These are phyloP conservation scores for Globisporangium middletonii DNA, from an alignment of 352 stramenopile species.

Conservation along the genomic window DNA sequence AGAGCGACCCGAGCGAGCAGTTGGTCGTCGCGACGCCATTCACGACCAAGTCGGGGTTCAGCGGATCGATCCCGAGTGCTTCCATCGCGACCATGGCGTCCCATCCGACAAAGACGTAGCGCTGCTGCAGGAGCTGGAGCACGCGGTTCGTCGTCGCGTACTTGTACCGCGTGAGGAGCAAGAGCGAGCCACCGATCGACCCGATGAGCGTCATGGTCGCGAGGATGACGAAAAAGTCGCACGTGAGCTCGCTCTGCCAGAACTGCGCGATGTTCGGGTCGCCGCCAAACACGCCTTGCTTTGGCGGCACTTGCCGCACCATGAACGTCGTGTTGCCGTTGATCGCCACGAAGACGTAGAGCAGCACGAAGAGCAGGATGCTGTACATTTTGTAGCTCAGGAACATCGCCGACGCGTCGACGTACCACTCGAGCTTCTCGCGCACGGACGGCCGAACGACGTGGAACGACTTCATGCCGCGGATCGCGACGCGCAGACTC, in stretches of 20 bases:
- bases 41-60: conserved; percentile 14
- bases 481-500: conserved; percentile 22
- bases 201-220: conserved; percentile 14
- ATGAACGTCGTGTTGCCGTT: conserved; percentile 29
- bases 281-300: conserved; percentile 24
- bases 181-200: conserved; percentile 9
- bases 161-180: conserved; percentile 24
- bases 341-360: conserved; percentile 19
- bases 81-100: conserved; percentile 29
- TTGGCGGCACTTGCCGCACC: conserved; percentile 14
- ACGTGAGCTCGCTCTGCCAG: conserved; percentile 40
- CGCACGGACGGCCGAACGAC: conserved; percentile 11
- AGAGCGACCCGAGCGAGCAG: conserved; percentile 27
- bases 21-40: conserved; percentile 19
- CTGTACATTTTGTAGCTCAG: conserved; percentile 46
- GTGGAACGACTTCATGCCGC: conserved; percentile 86
- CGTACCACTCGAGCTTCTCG: conserved; percentile 22
- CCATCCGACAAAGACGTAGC: conserved; percentile 38
- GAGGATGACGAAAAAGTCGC: conserved; percentile 30
- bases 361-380: conserved; percentile 24
- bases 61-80: conserved; percentile 32
- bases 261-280: conserved; percentile 25
- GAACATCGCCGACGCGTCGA: conserved; percentile 24
- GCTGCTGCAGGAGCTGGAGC: conserved; percentile 25
- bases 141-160: conserved; percentile 22